Evolutionary conservation across 768 basidiomycete genomes (phyloP).

Genomic region (Pleurotus pulmonarius): DNA sequence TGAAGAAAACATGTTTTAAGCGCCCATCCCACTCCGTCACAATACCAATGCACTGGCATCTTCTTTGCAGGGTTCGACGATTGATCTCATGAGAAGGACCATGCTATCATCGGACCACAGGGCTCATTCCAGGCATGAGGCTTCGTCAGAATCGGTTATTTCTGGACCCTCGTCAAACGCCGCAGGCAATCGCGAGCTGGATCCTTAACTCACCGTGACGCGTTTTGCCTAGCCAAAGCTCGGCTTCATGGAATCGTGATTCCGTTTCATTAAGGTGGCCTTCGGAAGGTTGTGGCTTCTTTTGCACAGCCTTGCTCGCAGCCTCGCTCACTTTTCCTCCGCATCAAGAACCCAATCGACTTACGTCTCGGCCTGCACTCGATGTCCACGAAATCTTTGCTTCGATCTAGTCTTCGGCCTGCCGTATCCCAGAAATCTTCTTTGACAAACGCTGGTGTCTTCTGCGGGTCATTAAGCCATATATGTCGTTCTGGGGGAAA

Average conservation of each 20-base stretch:
- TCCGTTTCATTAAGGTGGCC: neutral
- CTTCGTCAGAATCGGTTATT: no score
- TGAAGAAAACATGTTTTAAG: no score
- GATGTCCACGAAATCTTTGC: neutral
- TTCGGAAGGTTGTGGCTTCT: constrained; percentile 4
- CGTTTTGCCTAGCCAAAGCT: neutral
- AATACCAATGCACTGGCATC: no score
- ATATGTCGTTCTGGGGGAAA: neutral
- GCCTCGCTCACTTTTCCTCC: constrained; percentile 1
- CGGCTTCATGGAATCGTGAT: neutral
- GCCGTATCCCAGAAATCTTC: neutral
- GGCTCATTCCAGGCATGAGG: no score
- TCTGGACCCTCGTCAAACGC: no score
- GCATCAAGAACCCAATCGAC: neutral
- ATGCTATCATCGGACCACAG: no score
- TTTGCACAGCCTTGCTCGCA: neutral
- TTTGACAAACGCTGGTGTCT: neutral
- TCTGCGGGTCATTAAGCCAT: constrained; percentile 4
- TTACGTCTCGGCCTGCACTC: neutral
- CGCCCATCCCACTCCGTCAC: no score
- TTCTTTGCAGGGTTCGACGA: no score
- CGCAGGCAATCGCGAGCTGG: neutral
- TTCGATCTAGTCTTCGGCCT: neutral
- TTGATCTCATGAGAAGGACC: no score
- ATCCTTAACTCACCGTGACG: neutral